Evolutionary conservation across 805 yeast species (phyloP), one percentile per base, ranked within the genome.

Genomic region (Hanseniaspora lachancei): DNA sequence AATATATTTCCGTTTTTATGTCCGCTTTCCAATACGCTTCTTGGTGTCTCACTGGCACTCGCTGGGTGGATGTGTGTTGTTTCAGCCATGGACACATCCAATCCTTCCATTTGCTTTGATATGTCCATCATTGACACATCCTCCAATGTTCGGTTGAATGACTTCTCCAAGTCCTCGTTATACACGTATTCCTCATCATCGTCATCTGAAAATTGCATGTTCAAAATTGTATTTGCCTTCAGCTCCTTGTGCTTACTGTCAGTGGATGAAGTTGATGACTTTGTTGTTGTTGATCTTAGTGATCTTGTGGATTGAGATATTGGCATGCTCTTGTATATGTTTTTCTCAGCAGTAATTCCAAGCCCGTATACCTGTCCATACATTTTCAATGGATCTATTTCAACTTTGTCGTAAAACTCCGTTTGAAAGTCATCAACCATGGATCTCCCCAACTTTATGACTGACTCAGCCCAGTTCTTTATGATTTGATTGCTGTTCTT

Each of bases 381-480:
- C 39, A 34, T 42, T 16, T 34, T 46, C 39, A 51, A n/a, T 3
- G 49, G 41, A 18, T 29, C 40, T 18, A 44, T n/a, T 5, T 39
- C 54, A 10, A 44, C 56, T 32, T 54, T 47, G 21, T 57, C 61
- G 44, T 66, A 66, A 6, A 68, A 58, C 9, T 63, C 57, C 10
- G 60, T 61, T 47, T 67, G 64, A 57, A 67, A 68, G 47, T 68
- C 70, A 40, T 84, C 84, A 66, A 81, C 73, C 81, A 80, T 78
- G 5, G 81, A 67, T 58, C 86, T 70, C 1, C 85, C 86, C 55
- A 81, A 64, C 58, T 74, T 74, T 55, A 80, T 78, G 2, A 79
- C 84, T 60, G 80, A 83, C 62, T 78, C 80, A 1, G 83, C 81
- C 85, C 85, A 79, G 32, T 74, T 71, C 35, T 79, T 75, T n/a